Evolutionary conservation across 106 monocot genomes (phyloP).

Genomic region (Alisma plantagoaquatica): DNA sequence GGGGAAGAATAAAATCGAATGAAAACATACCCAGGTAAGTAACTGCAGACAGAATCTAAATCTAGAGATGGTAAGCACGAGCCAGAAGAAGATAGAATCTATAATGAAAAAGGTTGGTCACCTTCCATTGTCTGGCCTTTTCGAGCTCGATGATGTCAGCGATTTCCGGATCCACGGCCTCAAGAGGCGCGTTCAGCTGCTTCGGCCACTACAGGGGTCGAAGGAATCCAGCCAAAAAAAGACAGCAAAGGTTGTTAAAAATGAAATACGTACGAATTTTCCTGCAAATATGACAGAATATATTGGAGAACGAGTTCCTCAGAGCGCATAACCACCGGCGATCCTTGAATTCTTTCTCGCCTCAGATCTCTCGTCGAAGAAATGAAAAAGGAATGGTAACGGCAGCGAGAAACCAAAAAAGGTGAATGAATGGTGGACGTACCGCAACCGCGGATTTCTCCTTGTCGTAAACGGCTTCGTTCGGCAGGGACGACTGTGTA

Average conservation of each 20-base stretch:
- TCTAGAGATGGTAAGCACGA: no score
- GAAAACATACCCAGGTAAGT: no score
- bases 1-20: no score
- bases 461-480: constrained; percentile 39
- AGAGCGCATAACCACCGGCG: no score
- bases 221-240: constrained; percentile 4
- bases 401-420: not conserved
- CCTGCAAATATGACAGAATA: no score
- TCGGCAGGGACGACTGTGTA: constrained; percentile 59
- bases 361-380: not conserved
- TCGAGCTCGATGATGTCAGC: constrained; percentile 91
- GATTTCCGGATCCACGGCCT: constrained; percentile 83
- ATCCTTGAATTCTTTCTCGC: no score
- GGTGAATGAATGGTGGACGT: no score
- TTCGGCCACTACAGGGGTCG: constrained; percentile 94
- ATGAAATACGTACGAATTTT: no score
- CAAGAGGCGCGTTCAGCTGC: constrained; percentile 78
- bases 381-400: not conserved
- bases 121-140: constrained; percentile 98
- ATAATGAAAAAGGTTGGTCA: not conserved
- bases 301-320: no score
- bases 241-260: no score
- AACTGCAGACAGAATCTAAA: no score
- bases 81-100: no score
- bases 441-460: constrained; percentile 30